Evolutionary conservation across 352 stramenopile species (phyloP), one percentile per base, ranked within the genome.

Genomic region (Elongisporangium anandrum): DNA sequence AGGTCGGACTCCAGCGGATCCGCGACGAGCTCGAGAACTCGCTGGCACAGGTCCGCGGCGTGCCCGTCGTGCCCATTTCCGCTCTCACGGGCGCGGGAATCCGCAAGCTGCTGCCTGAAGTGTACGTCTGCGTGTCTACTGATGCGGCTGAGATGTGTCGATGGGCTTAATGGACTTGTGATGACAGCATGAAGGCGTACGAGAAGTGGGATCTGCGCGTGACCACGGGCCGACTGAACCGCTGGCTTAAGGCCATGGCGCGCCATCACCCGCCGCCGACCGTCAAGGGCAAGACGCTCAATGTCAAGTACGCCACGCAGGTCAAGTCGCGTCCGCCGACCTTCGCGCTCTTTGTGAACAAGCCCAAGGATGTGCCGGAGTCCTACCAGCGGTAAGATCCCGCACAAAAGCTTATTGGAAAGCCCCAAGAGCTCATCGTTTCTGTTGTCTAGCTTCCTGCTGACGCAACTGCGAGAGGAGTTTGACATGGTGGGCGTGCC

Each of bases 301-400:
- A 94, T 64, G 67, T 94, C 75, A 94, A 94, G 70, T 94, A 94
- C 77, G 78, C 85, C 55, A 93, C 85, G 29, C 85, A 94, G 63
- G 80, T 94, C 52, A 94, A 93, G 73, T 77, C 81, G 2, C 81
- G 85, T 0, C 83, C 83, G 24, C 85, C 85, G 39, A 94, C 85
- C 6, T 94, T 94, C 52, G 85, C 80, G 0, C 65, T 93, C 57
- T 94, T 94, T 57, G 83, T 92, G 4, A 94, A 85, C 74, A 90
- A 87, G 52, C 81, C 83, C 17, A 70, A 75, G 16, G 81, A 90
- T 16, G 79, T 93, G 29, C 85, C 83, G 2, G 79, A 89, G 57
- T 67, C 85, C 16, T 94, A 94, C 64, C 73, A 91, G 55, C 77
- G 81, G 69, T 83, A 38, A 20, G 47, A 9, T 21, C 9, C 2